Evolutionary conservation across 192 early-diverging fungal genomes (phyloP), one percentile per base, ranked within the genome.

Genomic region (Spizellomyces punctatus): DNA sequence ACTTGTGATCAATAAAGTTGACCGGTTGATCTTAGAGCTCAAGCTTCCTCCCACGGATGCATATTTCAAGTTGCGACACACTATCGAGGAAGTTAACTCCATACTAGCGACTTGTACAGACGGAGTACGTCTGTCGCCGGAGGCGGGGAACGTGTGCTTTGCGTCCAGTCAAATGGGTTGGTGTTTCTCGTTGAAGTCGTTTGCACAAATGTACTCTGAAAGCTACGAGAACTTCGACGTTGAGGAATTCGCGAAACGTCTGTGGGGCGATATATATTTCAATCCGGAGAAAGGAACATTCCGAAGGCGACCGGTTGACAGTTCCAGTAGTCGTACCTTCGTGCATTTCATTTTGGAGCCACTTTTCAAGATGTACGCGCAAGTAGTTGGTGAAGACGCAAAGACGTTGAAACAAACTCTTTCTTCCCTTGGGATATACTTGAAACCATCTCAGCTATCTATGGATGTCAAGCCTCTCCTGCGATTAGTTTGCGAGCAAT

Each of bases 251-350:
- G 92, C 94, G 4, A 85, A 89, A 79, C 93, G 96, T 10, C 82
- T 99, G 16, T 99, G 98, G 98, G 98, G 98, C 45, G 95, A 99
- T 76, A 87, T 99, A 43, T 96, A 90, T 81, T 96, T 91, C 78
- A 88, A 96, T 73, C 70, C 86, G 0, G 83, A 87, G n/a, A 89
- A 85, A 12, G 85, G 94, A 27, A 89, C 87, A 5, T 99, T 99
- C 77, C 82, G 88, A 49, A 90, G 92, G 44, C 91, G 89, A 77
- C 79, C 91, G 21, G 50, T 83, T 12, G 80, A 84, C 46, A 82
- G 83, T 6, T 72, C 78, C 48, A 74, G 67, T 47, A 72, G 58
- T 27, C 90, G 98, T 14, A 88, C 94, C 12, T 99, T 99, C 83
- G 92, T 95, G 21, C 94, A 99, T 75, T 99, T 99, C 75, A 90